A percentile compares a stretch with the other conserved stretches of the same genome.
Conservation (phyloP, 2,329 filamentous ascomycete genomes). For the Emericellopsis atlantica region DNA sequence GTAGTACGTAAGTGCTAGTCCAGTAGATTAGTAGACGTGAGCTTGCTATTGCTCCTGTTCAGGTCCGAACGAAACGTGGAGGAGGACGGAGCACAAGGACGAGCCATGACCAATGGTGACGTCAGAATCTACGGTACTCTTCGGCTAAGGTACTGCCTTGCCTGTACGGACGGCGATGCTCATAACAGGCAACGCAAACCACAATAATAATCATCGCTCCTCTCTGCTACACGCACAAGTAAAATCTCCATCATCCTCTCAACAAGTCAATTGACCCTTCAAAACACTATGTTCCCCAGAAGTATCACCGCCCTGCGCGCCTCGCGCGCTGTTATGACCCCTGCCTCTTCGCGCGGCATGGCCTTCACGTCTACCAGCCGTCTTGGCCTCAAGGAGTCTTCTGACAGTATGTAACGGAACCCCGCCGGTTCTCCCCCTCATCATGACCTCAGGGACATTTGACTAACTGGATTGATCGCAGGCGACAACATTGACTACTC, state of each 20-base stretch:
- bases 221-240: too few species aligned
- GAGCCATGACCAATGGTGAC: background rate
- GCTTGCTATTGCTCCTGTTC: too few species aligned
- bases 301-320: slow-evolving; percentile 10
- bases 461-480: slow-evolving; percentile 4
- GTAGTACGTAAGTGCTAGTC: too few species aligned
- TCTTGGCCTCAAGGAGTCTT: slow-evolving; percentile 23
- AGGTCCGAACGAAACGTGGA: too few species aligned
- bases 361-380: slow-evolving; percentile 14
- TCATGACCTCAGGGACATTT: background rate
- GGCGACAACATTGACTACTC: slow-evolving; percentile 30
- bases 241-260: background rate
- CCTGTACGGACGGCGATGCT: too few species aligned
- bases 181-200: too few species aligned
- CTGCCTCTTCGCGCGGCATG: slow-evolving; percentile 11
- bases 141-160: background rate
- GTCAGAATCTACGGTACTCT: background rate
- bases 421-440: background rate
- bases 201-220: too few species aligned
- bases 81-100: too few species aligned
- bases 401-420: slow-evolving; percentile 14
- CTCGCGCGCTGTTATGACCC: slow-evolving; percentile 10
- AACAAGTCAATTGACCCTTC: background rate
- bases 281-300: slow-evolving; percentile 16
- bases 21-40: too few species aligned